phyloP scores from a whole-genome alignment of 805 yeast genomes.

The Lipomyces sp. region DNA sequence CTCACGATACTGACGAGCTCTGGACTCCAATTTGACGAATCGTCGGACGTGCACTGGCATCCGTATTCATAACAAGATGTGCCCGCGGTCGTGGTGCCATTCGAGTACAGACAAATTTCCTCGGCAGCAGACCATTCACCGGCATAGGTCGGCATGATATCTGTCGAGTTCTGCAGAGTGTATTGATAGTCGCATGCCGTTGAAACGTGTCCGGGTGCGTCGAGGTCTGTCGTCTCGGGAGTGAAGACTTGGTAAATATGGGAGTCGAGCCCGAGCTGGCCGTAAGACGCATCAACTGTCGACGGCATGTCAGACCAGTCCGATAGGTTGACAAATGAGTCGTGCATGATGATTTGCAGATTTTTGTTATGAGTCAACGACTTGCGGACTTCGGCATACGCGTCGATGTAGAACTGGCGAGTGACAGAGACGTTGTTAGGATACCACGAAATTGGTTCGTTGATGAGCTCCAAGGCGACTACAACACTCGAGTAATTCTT shows the following conservation, averaged over 20 bases:
- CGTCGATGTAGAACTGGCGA: slow-evolving; percentile 62
- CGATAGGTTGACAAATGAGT: slow-evolving; percentile 68
- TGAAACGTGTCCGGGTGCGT: slow-evolving; percentile 27
- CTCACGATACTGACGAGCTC: slow-evolving; percentile 64
- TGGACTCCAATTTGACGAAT: slow-evolving; percentile 61
- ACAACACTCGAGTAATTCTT: slow-evolving; percentile 69
- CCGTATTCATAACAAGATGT: slow-evolving; percentile 79
- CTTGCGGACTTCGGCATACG: slow-evolving; percentile 67
- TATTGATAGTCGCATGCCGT: slow-evolving; percentile 20
- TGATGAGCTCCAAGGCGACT: slow-evolving; percentile 80
- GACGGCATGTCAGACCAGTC: slow-evolving; percentile 65
- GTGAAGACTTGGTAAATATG: slow-evolving; percentile 89
- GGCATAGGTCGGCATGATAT: slow-evolving; percentile 50
- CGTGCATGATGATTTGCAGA: slow-evolving; percentile 74
- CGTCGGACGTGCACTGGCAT: slow-evolving; percentile 52
- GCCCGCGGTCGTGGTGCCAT: slow-evolving; percentile 80
- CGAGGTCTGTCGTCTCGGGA: slow-evolving; percentile 47
- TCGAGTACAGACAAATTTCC: slow-evolving; percentile 28
- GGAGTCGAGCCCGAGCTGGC: slow-evolving; percentile 81
- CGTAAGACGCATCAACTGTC: slow-evolving; percentile 44
- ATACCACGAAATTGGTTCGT: slow-evolving; percentile 70
- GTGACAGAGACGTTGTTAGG: slow-evolving; percentile 60
- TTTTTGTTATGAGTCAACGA: slow-evolving; percentile 44
- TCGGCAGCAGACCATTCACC: slow-evolving; percentile 92
- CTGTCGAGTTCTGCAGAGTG: slow-evolving; percentile 15